Evolutionary conservation across 805 yeast genomes (phyloP), one percentile per base, ranked within the genome.

Genomic region (Cyberlindnera misumaiensis): DNA sequence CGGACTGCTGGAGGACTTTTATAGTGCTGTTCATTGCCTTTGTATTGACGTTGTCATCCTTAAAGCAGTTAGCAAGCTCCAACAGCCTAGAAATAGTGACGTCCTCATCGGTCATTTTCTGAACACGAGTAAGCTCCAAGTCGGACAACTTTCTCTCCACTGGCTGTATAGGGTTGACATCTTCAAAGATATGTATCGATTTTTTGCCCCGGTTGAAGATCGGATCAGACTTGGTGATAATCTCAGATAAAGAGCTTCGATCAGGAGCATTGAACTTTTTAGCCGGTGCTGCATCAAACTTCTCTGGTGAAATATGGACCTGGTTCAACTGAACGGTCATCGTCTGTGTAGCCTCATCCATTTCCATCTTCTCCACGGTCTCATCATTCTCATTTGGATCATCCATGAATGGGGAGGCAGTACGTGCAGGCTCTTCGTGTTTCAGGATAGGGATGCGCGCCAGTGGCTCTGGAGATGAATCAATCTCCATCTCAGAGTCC

Each of bases 241-340:
- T 34, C 15, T 47, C 42, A 13, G 38, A 36, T 25, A 52, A 35
- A 5, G 56, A 50, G 9, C 42, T 25, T 32, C 46, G 40, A 15
- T 45, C 46, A n/a, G 42, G 34, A 0, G 46, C 35, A 11, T 25
- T 39, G 31, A 44, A 30, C n/a, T 22, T 24, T 8, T 32, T 34
- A 12, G 5, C 11, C 28, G 30, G 30, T 3, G 26, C 15, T 17
- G 31, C 9, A 3, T 20, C 26, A 20, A 28, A 26, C 38, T 52
- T 53, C 33, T 49, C 45, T 11, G 58, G 57, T 1, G 58, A 51
- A 9, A 54, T 54, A 28, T 51, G 45, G 10, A 54, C 49, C 4
- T 44, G 47, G 15, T 38, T 40, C 18, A 55, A 46, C 24, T 45
- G 39, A 11, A 39, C 32, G 4, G 59, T 51, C 14, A 54, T 39